phyloP scores from a whole-genome alignment of 345 rosid genomes.

The Carallia brachiata region DNA sequence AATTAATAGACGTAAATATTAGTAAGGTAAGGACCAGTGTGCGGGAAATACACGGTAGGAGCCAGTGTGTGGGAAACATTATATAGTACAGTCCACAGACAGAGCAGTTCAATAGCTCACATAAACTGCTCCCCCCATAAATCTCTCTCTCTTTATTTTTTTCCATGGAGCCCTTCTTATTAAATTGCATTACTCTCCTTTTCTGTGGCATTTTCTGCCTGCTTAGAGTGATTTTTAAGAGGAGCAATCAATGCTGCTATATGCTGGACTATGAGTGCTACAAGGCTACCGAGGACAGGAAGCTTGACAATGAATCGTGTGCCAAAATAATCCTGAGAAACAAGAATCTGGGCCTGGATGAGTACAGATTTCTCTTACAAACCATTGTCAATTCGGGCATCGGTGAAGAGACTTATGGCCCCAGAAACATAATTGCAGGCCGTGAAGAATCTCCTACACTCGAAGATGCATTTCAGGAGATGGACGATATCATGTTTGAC shows the following conservation, averaged over 20 bases:
- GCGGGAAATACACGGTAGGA: no score
- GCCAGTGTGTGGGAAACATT: no score
- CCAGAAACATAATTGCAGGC: conserved; percentile 49
- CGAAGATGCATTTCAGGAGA: conserved; percentile 42
- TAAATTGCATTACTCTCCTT: conserved; percentile 25
- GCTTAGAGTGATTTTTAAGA: conserved; percentile 27
- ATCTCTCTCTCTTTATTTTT: not conserved
- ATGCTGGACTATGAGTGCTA: conserved; percentile 71
- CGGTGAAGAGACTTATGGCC: conserved; percentile 69
- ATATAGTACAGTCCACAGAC: no score
- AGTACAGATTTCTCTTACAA: conserved; percentile 58
- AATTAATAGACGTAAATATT: no score
- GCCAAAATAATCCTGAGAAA: conserved; percentile 45
- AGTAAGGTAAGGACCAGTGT: no score
- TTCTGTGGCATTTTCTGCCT: conserved; percentile 30
- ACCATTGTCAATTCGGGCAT: conserved; percentile 65
- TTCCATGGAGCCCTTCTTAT: conserved; percentile 39
- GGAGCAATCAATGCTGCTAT: conserved; percentile 45
- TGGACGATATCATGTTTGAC: conserved; percentile 53
- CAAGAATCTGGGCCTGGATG: conserved; percentile 56
- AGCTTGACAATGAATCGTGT: conserved; percentile 49
- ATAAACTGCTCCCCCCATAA: no score
- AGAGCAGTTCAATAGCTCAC: no score
- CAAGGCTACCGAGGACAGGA: conserved; percentile 44
- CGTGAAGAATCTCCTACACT: conserved; percentile 47